Evolutionary conservation across 306 rosid genomes (phyloP).

Genomic region (Gleditsia sinensis): DNA sequence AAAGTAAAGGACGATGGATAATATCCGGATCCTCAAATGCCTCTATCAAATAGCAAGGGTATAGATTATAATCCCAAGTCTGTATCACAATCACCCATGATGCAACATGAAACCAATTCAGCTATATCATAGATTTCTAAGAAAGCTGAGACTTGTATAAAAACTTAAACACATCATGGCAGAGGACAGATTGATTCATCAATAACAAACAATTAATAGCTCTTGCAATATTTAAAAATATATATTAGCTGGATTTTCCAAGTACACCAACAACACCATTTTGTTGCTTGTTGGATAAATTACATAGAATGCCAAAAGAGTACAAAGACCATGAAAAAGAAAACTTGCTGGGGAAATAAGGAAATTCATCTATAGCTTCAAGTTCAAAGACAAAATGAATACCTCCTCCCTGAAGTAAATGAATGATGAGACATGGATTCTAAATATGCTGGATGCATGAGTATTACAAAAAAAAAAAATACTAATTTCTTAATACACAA

Average conservation of each 20-base stretch:
- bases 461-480: background rate
- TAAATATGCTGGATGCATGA: background rate
- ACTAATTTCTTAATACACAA: background rate
- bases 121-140: slow-evolving; percentile 96
- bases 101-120: slow-evolving; percentile 64
- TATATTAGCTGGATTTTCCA: background rate
- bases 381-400: background rate
- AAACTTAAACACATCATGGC: slow-evolving; percentile 5
- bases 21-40: slow-evolving; percentile 98
- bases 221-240: slow-evolving; percentile 8
- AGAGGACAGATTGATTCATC: slow-evolving; percentile 2
- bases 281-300: background rate
- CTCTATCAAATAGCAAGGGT: slow-evolving; percentile 50
- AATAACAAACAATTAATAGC: slow-evolving; percentile 10
- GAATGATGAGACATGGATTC: background rate
- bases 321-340: background rate
- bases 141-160: slow-evolving; percentile 80
- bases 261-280: background rate
- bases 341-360: background rate
- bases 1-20: too few relatives aligned
- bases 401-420: background rate
- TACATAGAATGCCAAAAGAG: background rate
- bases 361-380: background rate
- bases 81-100: background rate
- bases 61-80: slow-evolving; percentile 15